Percentiles rank a stretch among this genome's conserved stretches.
phyloP scores from a whole-genome alignment of 164 flowering plant species.

The Saururus chinensis region DNA sequence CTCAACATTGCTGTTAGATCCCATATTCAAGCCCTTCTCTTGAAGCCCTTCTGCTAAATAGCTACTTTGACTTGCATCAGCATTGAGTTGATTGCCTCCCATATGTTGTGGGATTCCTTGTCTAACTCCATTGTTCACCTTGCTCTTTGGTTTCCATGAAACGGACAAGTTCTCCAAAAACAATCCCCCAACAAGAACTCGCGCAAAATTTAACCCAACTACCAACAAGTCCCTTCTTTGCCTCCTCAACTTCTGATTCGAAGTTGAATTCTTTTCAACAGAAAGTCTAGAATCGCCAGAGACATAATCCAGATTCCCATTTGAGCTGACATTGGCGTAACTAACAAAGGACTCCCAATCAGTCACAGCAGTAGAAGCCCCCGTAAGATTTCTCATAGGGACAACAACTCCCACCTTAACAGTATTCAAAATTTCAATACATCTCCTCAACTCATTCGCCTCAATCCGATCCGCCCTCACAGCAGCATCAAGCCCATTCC shows the following conservation, averaged over 20 bases:
- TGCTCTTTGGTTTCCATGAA: constrained; percentile 21
- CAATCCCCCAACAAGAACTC: constrained; percentile 34
- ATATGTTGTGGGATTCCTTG: constrained; percentile 6
- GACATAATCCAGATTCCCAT: background rate
- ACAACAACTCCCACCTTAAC: constrained; percentile 15
- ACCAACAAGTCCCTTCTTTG: constrained; percentile 33
- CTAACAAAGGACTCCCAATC: background rate
- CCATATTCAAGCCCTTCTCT: constrained; percentile 11
- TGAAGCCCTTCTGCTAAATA: constrained; percentile 10
- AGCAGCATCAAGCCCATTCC: constrained; percentile 27
- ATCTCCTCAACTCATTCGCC: constrained; percentile 35
- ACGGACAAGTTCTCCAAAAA: constrained; percentile 28
- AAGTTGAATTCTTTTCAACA: constrained; percentile 7
- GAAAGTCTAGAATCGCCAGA: background rate
- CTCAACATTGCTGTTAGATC: constrained; percentile 4
- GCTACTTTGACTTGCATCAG: constrained; percentile 5
- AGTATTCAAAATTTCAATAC: constrained; percentile 25
- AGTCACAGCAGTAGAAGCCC: constrained; percentile 16
- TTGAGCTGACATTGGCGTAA: background rate
- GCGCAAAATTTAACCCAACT: constrained; percentile 25
- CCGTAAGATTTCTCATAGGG: constrained; percentile 26
- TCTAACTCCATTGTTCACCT: constrained; percentile 22
- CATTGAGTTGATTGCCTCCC: constrained; percentile 12
- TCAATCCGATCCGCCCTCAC: constrained; percentile 25
- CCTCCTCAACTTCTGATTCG: constrained; percentile 29